Evolutionary conservation across 2,329 filamentous ascomycete species (phyloP).

Genomic region (Coniochaeta ligniaria): DNA sequence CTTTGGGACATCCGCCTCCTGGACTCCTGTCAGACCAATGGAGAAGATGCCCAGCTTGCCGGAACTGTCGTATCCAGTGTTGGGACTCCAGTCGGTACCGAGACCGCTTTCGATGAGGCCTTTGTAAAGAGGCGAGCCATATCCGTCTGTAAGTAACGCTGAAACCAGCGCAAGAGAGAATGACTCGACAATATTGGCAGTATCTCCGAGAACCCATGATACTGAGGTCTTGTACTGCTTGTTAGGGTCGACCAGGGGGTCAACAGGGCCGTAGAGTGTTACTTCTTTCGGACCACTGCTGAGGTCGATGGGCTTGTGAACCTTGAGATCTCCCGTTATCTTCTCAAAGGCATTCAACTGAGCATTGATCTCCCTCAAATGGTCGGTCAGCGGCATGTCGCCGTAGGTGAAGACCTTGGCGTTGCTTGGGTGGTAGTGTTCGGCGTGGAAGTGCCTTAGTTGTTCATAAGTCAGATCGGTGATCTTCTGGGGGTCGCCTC

Average conservation of each 20-base stretch:
- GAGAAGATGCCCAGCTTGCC: slow-evolving; percentile 78
- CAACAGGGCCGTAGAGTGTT: slow-evolving; percentile 71
- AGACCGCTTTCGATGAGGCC: slow-evolving; percentile 84
- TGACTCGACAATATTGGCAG: slow-evolving; percentile 74
- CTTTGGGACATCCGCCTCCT: slow-evolving; percentile 67
- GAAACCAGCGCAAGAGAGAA: slow-evolving; percentile 81
- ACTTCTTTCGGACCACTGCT: slow-evolving; percentile 59
- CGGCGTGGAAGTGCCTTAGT: slow-evolving; percentile 77
- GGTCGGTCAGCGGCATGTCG: slow-evolving; percentile 77
- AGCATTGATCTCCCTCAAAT: slow-evolving; percentile 70
- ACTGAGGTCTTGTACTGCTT: slow-evolving; percentile 91
- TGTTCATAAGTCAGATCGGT: slow-evolving; percentile 91
- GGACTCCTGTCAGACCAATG: slow-evolving; percentile 84
- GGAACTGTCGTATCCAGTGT: slow-evolving; percentile 82
- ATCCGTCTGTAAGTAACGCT: slow-evolving; percentile 83
- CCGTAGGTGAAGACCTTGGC: slow-evolving; percentile 95
- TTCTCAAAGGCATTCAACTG: slow-evolving; percentile 68
- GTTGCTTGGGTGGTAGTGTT: slow-evolving; percentile 97
- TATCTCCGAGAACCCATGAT: slow-evolving; percentile 85
- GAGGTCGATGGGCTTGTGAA: slow-evolving; percentile 71
- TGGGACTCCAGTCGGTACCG: slow-evolving; percentile 89
- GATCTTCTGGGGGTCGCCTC: slow-evolving; percentile 92
- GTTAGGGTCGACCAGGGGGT: slow-evolving; percentile 77
- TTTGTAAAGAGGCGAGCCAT: slow-evolving; percentile 87
- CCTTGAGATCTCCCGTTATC: slow-evolving; percentile 61